Conservation (phyloP, 129 eudicot species). For the Lactuca sativa region DNA sequence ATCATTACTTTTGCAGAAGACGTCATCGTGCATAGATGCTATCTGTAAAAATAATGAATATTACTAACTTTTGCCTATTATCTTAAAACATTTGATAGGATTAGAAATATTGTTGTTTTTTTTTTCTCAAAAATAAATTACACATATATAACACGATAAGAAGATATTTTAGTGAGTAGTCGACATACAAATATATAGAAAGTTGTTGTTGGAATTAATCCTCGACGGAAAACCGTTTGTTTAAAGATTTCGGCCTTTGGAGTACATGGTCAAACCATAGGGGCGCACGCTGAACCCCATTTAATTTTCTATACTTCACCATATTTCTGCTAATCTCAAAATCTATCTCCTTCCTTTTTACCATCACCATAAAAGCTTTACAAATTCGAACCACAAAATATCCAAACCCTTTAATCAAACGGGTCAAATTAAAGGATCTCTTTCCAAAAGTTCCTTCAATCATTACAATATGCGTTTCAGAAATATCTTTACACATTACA, state of each 20-base stretch:
- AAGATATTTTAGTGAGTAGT: too few species aligned
- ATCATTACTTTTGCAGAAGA: too few species aligned
- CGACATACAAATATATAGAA: too few species aligned
- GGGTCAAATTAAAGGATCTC: slow-evolving; percentile 25
- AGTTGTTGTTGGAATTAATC: neutral
- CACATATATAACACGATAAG: too few species aligned
- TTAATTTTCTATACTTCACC: neutral
- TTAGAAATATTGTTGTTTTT: too few species aligned
- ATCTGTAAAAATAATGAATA: too few species aligned
- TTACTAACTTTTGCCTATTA: too few species aligned
- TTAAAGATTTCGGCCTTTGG: neutral
- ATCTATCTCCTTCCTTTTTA: slow-evolving; percentile 4
- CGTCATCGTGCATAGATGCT: too few species aligned
- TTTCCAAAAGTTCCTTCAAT: slow-evolving; percentile 10
- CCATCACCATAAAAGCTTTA: slow-evolving; percentile 6
- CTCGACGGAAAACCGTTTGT: too few species aligned
- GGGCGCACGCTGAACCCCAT: slow-evolving; percentile 3
- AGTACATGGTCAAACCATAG: neutral
- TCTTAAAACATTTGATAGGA: too few species aligned
- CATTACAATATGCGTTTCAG: slow-evolving; percentile 22
- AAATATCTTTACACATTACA: slow-evolving; percentile 16
- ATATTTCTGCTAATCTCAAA: neutral
- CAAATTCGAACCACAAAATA: neutral
- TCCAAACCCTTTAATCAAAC: neutral
- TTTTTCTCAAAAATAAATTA: too few species aligned